Conservation (phyloP, 805 yeast species). For the Debaryomyces maramus region DNA sequence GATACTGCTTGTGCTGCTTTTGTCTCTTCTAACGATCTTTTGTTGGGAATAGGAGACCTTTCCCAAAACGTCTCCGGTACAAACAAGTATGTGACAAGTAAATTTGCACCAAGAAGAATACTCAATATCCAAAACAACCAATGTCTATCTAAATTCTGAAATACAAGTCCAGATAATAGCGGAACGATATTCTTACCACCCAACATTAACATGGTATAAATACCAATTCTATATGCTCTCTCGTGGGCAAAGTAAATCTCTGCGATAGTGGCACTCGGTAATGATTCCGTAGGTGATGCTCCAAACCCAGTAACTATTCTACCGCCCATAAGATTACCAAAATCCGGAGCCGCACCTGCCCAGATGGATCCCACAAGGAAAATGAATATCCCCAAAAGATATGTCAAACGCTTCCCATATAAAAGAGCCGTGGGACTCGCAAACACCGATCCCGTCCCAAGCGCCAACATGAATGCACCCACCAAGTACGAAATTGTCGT, state of each 20-base stretch:
- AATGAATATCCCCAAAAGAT: conserved; percentile 47
- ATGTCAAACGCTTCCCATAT: conserved; percentile 59
- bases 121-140: conserved; percentile 64
- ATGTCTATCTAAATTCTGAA: conserved; percentile 49
- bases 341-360: conserved; percentile 51
- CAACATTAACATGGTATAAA: conserved; percentile 56
- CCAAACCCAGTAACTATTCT: conserved; percentile 61
- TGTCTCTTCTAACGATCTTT: conserved; percentile 49
- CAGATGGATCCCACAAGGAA: conserved; percentile 55
- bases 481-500: conserved; percentile 51
- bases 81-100: conserved; percentile 48
- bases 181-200: conserved; percentile 65
- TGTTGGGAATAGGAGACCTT: conserved; percentile 50
- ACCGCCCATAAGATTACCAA: conserved; percentile 55
- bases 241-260: conserved; percentile 63
- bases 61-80: conserved; percentile 70
- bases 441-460: conserved; percentile 59
- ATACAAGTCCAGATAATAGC: conserved; percentile 53
- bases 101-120: conserved; percentile 49
- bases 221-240: conserved; percentile 58
- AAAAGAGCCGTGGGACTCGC: conserved; percentile 58
- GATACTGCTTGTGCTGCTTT: conserved; percentile 42
- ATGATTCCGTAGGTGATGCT: conserved; percentile 58
- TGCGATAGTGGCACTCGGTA: conserved; percentile 60
- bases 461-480: conserved; percentile 57